Conservation (phyloP, 2,329 filamentous ascomycete genomes). For the Colletotrichum sp. region DNA sequence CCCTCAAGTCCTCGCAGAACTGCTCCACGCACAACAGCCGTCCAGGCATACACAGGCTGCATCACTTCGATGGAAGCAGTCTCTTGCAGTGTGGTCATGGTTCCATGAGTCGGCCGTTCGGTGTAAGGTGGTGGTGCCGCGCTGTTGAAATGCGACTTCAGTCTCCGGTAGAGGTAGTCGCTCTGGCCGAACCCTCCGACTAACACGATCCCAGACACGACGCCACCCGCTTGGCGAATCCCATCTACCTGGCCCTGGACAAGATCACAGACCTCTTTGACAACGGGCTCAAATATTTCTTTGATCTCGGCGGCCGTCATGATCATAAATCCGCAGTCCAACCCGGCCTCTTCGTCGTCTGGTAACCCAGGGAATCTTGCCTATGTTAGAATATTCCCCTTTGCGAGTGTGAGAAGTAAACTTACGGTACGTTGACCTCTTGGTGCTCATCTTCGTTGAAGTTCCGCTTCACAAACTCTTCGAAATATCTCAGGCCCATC, state of each 20-base stretch:
- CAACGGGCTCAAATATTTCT: constrained; percentile 76
- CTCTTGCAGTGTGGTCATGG: constrained; percentile 48
- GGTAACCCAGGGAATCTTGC: constrained; percentile 72
- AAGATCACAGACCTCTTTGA: constrained; percentile 72
- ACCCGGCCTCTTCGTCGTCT: constrained; percentile 75
- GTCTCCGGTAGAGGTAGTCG: constrained; percentile 74
- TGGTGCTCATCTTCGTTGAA: constrained; percentile 80
- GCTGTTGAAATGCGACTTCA: constrained; percentile 72
- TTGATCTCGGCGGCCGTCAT: constrained; percentile 74
- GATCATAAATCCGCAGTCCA: constrained; percentile 78
- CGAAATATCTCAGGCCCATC: constrained; percentile 79
- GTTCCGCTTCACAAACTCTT: constrained; percentile 85
- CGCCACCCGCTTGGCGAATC: constrained; percentile 64
- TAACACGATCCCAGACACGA: constrained; percentile 77
- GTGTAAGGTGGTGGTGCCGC: constrained; percentile 67
- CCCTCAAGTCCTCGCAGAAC: constrained; percentile 78
- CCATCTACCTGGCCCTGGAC: constrained; percentile 71
- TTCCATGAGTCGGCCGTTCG: constrained; percentile 71
- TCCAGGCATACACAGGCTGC: constrained; percentile 84
- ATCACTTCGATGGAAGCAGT: constrained; percentile 75
- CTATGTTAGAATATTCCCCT: neutral
- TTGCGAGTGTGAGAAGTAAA: constrained; percentile 16
- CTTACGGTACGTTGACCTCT: constrained; percentile 77
- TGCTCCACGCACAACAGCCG: constrained; percentile 78
- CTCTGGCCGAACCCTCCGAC: constrained; percentile 84